Conservation (phyloP, 306 rosid species). For the Gleditsia sinensis region DNA sequence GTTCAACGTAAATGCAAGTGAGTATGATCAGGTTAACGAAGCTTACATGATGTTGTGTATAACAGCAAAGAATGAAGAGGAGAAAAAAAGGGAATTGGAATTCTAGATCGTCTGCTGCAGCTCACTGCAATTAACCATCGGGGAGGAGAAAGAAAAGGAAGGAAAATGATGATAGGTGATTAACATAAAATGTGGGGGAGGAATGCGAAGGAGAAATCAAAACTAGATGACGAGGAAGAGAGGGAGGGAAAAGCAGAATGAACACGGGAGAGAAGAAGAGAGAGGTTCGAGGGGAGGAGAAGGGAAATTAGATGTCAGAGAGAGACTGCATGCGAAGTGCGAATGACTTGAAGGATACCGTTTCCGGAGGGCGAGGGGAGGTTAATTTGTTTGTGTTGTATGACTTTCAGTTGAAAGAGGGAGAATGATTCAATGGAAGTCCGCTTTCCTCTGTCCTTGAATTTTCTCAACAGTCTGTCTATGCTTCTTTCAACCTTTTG, state of each 20-base stretch:
- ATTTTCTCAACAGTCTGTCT: neutral
- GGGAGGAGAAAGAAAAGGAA: neutral
- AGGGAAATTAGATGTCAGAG: constrained; percentile 5
- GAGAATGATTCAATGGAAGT: neutral
- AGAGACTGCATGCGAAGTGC: too few species aligned
- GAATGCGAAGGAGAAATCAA: neutral
- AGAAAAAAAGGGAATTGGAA: neutral
- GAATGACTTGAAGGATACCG: constrained; percentile 23
- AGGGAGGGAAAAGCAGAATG: neutral
- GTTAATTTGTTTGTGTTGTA: neutral
- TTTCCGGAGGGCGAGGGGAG: constrained; percentile 37
- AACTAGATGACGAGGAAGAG: too few species aligned
- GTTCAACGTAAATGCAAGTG: too few species aligned
- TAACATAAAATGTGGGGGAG: neutral
- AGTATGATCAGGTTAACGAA: too few species aligned
- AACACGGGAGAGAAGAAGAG: neutral
- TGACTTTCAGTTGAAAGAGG: too few species aligned
- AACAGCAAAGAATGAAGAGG: neutral
- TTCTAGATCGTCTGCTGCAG: neutral
- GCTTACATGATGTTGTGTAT: too few species aligned
- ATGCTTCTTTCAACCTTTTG: too few species aligned
- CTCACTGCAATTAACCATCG: neutral
- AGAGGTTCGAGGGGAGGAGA: neutral
- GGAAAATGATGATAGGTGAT: neutral
- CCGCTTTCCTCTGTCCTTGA: neutral